Evolutionary conservation across 306 rosid genomes (phyloP), one percentile per base, ranked within the genome.

Genomic region (Cucumis melo): DNA sequence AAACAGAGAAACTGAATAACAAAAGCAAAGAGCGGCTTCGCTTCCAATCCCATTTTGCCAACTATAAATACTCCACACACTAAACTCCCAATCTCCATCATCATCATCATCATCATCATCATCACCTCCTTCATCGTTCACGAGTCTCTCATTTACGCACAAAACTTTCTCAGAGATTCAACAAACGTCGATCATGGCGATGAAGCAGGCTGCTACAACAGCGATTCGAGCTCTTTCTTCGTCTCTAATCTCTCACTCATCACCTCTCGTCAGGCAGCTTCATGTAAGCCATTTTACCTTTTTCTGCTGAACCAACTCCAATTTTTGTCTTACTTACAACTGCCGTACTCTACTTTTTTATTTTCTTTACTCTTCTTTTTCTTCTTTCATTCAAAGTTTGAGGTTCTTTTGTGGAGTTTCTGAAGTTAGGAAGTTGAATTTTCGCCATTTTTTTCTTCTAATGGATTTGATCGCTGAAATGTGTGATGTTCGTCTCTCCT

Each of bases 191-290:
- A 66, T 20, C 19, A 87, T 87, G 91, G 89, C 92, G 34, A 84
- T 83, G 91, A 89, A 87, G 79, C 82, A 86, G 51, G 86, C 70
- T 58, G 80, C 87, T 81, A 77, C 77, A 21, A 74, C 92, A 46
- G 92, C 90, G 12, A 29, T 85, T 65, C 85, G 82, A 34, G 84
- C 92, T 11, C 23, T 89, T 27, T 60, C 86, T 51, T 80, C 87
- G 8, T 77, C 90, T 5, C 56, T 23, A 10, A 24, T 24, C 34
- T 50, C 81, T 7, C 50, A 75, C 15, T 76, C 87, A 2, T 78
- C 91, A 8, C 17, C 76, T 34, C 54, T 81, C 73, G 56, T 77
- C 27, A 73, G 88, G 72, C 56, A 83, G n/a, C 88, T 89, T 27
- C 93, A 89, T 80, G 93, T 87, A 75, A 83, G 81, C 34, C 9